Evolutionary conservation across 352 stramenopile species (phyloP).

Genomic region (Globisporangium takayamanum): DNA sequence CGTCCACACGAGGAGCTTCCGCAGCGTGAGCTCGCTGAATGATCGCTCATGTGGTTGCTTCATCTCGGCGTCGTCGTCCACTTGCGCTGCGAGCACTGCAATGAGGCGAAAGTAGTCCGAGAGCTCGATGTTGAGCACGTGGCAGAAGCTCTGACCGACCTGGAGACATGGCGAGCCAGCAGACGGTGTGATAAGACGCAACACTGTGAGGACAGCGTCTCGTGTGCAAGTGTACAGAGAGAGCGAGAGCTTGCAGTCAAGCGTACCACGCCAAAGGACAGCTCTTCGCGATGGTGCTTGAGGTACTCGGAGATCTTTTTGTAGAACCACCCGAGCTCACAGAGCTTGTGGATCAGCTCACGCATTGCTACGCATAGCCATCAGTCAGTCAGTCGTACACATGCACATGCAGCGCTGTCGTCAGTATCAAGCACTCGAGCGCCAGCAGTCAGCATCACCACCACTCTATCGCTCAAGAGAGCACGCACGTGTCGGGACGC

Average conservation of each 20-base stretch:
- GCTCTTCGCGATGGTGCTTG: slow-evolving; percentile 61
- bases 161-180: slow-evolving; percentile 12
- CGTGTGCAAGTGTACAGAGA: no score
- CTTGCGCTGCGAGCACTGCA: slow-evolving; percentile 86
- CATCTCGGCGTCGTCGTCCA: slow-evolving; percentile 73
- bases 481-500: slow-evolving; percentile 70
- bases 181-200: neutral
- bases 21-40: slow-evolving; percentile 73
- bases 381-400: neutral
- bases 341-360: slow-evolving; percentile 76
- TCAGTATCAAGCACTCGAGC: neutral
- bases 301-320: slow-evolving; percentile 78
- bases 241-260: neutral
- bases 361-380: slow-evolving; percentile 50
- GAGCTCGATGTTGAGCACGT: slow-evolving; percentile 88
- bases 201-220: no score
- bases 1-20: slow-evolving; percentile 88
- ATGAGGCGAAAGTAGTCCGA: slow-evolving; percentile 92
- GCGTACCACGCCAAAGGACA: slow-evolving; percentile 72
- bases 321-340: slow-evolving; percentile 89
- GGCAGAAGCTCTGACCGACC: slow-evolving; percentile 86
- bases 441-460: neutral
- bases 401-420: neutral
- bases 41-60: slow-evolving; percentile 32
- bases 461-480: neutral